Evolutionary conservation across 305 asterid genomes (phyloP), one percentile per base, ranked within the genome.

Genomic region (Fraxinus xanthoxyloides): DNA sequence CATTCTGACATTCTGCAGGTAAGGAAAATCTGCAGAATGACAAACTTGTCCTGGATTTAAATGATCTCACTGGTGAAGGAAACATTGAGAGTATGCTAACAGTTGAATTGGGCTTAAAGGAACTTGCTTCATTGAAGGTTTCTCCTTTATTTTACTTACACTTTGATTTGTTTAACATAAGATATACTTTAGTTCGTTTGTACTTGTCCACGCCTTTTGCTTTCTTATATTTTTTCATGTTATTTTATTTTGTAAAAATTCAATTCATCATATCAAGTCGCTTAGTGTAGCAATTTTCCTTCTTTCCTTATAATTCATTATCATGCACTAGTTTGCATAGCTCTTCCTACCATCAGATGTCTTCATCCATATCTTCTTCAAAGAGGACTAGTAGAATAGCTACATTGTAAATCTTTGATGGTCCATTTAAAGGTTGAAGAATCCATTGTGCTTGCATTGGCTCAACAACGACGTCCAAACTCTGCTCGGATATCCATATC

Each of bases 11-110:
- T 85, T 80, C 72, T 84, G 87, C 93, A 95, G 99, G 93, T 78
- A 76, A 85, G 82, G 86, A 85, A 70, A 88, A 89, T 84, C 86
- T 88, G 32, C 96, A 87, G 65, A 87, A 88, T 86, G 87, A 88
- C 79, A 92, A 88, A 85, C 87, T 89, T 80, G 90, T 91, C 74
- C 94, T 89, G 88, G 98, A 94, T 85, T 84, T 95, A 28, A 92
- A 89, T 85, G 99, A 95, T 90, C 94, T 92, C 81, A 90, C 92
- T 69, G 97, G 95, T 85, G 99, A 95, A 86, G 98, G 99, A 82
- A 94, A 94, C 86, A 95, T 94, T 83, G 99, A 95, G 90, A 95
- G 97, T 92, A 93, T 93, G 96, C 95, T 95, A 82, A 86, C 94
- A 63, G 97, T 94, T 85, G 99, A 95, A 87, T 91, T 90, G 97